phyloP scores from a whole-genome alignment of 495 filamentous ascomycete genomes.

The Neurospora tetraspora region DNA sequence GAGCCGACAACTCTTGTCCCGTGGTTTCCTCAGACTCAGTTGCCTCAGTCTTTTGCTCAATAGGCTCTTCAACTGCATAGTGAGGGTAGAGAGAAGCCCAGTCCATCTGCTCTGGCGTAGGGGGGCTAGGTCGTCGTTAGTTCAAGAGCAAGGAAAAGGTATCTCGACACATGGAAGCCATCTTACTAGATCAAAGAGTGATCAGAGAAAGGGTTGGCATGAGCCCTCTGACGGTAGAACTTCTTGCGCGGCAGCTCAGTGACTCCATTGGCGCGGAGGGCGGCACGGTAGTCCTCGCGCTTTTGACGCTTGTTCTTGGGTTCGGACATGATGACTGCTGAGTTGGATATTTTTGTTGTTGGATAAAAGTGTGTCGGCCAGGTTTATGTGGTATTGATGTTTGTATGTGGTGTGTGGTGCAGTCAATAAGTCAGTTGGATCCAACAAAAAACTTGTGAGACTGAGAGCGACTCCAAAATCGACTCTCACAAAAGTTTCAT shows the following conservation, averaged over 20 bases:
- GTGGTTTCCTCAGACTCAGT: constrained; percentile 3
- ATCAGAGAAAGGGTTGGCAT: constrained; percentile 96
- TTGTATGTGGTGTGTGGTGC: neutral
- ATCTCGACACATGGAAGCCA: neutral
- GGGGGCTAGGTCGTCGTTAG: constrained; percentile 47
- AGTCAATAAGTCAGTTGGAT: neutral
- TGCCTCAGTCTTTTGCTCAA: constrained; percentile 2
- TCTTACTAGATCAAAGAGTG: constrained; percentile 76
- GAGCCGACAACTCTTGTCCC: constrained; percentile 4
- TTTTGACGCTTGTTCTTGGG: constrained; percentile 57
- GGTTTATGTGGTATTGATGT: neutral
- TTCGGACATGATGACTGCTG: constrained; percentile 33
- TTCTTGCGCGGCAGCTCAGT: constrained; percentile 69
- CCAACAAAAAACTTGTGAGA: neutral
- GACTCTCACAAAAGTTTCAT: neutral
- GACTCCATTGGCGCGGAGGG: constrained; percentile 14
- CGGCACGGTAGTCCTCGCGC: constrained; percentile 60
- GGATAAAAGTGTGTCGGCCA: neutral
- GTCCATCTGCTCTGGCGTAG: constrained; percentile 74
- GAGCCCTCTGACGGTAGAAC: constrained; percentile 91
- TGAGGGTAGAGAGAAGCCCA: constrained; percentile 82
- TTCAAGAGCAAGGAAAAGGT: neutral
- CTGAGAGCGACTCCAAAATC: neutral
- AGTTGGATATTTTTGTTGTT: constrained; percentile 1
- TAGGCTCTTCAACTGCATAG: constrained; percentile 31